Evolutionary conservation across 352 stramenopile genomes (phyloP).

Genomic region (Peronospora farinosa): DNA sequence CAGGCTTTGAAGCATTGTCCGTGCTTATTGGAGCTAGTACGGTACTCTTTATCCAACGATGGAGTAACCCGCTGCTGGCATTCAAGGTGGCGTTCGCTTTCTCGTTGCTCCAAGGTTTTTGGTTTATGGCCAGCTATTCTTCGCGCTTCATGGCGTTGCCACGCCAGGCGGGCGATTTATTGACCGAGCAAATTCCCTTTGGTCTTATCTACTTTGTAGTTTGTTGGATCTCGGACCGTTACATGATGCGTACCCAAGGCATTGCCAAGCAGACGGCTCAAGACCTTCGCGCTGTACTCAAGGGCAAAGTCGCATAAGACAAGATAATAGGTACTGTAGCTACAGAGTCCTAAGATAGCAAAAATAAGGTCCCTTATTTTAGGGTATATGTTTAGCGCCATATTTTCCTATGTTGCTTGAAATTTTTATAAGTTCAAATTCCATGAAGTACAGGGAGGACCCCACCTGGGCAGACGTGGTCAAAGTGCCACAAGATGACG

Average conservation of each 20-base stretch:
- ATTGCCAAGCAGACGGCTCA: conserved; percentile 56
- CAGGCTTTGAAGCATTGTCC: conserved; percentile 58
- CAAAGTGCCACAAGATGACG: conserved; percentile 81
- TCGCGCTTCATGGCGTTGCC: conserved; percentile 39
- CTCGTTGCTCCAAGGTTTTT: conserved; percentile 62
- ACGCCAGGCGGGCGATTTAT: conserved; percentile 48
- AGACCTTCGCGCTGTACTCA: conserved; percentile 51
- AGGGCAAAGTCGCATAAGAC: conserved; percentile 22
- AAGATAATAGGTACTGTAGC: no score
- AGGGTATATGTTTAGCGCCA: no score
- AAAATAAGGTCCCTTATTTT: no score
- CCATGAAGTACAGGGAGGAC: conserved; percentile 56
- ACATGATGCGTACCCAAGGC: conserved; percentile 67
- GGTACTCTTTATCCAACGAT: conserved; percentile 59
- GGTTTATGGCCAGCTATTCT: conserved; percentile 52
- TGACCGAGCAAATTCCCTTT: conserved; percentile 57
- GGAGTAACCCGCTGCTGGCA: conserved; percentile 49
- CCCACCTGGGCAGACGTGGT: conserved; percentile 70
- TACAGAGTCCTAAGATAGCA: no score
- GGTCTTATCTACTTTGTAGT: conserved; percentile 69
- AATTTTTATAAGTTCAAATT: neutral
- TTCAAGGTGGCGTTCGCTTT: conserved; percentile 79
- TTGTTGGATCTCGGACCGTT: conserved; percentile 73
- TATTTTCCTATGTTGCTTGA: neutral
- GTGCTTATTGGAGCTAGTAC: conserved; percentile 47